Base-by-base conservation (phyloP, 2,329 filamentous ascomycete species). In the Paecilomyces niveus region DNA sequence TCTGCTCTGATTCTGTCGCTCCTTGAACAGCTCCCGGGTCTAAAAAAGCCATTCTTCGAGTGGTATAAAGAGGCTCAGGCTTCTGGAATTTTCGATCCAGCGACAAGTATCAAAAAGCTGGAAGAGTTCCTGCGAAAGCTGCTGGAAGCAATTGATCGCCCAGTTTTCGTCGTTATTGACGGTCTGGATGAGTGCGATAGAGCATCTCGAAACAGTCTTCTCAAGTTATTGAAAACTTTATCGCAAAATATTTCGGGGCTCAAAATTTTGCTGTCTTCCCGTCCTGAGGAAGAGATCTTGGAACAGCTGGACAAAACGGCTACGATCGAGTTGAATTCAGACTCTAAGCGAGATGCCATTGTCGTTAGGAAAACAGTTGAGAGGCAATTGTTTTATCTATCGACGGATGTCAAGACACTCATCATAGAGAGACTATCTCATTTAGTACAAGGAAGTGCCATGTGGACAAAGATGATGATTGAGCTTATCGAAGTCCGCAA, bases 101-200 rank as follows among this genome's bases (percentile, higher is more conserved):
- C 60, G 49, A 45, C 55, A 50, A 58, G 51, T 55, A 49, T 57
- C 13, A 59, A 57, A 21, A 57, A 59, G 29, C 55, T 63, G n/a
- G 60, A 58, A 59, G 60, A 58, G 50, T 63, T 58, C 31, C 56
- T 64, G 31, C 52, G 59, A 55, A 61, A 55, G 51, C 9, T 62
- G 11, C 57, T 64, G 33, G 57, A 60, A 57, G 45, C 39, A 18
- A 57, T 64, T 55, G 55, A 63, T 26, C 57, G 61, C 32, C 58
- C 58, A 21, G 49, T 64, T 50, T 64, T 62, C 65, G 0, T 63
- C 31, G 59, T 65, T 52, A 65, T 71, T 55, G 67, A 71, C 59
- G 65, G 65, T 24, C 59, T 70, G 53, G 67, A 71, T 59, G 65
- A 70, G 58, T 70, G 65, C 56, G 66, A 70, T 54, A 59, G 58